These are phyloP conservation scores for Groenewaldozyma salmanticensis DNA, from an alignment of 805 yeast species.

Conservation along the genomic window DNA sequence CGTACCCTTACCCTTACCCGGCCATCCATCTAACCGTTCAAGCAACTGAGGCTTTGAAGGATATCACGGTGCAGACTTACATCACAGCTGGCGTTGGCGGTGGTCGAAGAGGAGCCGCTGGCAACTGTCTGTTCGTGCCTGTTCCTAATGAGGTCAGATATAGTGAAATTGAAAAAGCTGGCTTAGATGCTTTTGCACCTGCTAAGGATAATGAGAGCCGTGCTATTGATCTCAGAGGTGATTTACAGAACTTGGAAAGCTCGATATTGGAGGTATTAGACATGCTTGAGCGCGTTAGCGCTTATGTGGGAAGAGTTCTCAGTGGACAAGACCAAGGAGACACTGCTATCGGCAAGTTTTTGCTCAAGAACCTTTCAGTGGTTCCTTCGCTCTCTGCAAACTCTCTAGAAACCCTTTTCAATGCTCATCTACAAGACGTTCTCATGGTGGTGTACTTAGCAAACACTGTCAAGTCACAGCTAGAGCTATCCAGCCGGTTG, in stretches of 20 bases:
- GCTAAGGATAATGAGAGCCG: conserved; percentile 27
- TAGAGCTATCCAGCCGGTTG: conserved; percentile 67
- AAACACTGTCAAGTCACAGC: conserved; percentile 74
- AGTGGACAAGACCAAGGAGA: conserved; percentile 22
- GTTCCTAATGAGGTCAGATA: conserved; percentile 56
- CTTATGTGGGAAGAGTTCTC: conserved; percentile 25
- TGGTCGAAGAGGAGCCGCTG: conserved; percentile 26
- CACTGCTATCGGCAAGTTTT: conserved; percentile 50
- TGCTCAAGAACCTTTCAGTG: conserved; percentile 38
- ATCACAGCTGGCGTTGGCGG: conserved; percentile 69
- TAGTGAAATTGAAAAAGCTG: conserved; percentile 41
- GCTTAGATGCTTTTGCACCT: conserved; percentile 25
- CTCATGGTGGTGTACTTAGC: conserved; percentile 75
- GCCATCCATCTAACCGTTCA: conserved; percentile 72
- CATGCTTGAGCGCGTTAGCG: conserved; percentile 31
- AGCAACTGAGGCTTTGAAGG: conserved; percentile 38
- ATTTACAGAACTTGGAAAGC: conserved; percentile 25
- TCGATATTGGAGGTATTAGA: conserved; percentile 30
- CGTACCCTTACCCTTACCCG: conserved; percentile 63
- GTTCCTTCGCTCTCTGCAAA: conserved; percentile 36
- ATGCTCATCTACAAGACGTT: conserved; percentile 68
- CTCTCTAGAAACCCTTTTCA: conserved; percentile 50
- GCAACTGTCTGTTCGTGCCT: conserved; percentile 61
- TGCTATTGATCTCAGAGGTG: conserved; percentile 25
- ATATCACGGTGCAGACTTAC: conserved; percentile 49